Conservation (phyloP, 192 early-diverging fungal genomes). For the Umbelopsis sp. region DNA sequence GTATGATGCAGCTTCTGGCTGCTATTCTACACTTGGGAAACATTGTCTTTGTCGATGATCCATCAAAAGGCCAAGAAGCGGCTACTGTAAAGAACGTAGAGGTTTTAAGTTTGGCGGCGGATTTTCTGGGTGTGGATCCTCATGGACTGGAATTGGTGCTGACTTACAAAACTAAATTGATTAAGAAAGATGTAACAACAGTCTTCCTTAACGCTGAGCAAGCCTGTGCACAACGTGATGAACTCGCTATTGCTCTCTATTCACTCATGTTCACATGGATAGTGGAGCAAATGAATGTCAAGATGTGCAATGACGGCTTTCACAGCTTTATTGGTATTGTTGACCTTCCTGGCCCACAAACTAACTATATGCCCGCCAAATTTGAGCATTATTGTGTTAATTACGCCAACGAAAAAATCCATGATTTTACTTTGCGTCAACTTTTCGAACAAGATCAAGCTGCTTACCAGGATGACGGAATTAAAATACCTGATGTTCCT, state of each 20-base stretch:
- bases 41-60: constrained; percentile 74
- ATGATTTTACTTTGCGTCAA: constrained; percentile 71
- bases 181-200: constrained; percentile 82
- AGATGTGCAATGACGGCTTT: constrained; percentile 70
- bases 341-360: constrained; percentile 83
- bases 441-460: constrained; percentile 70
- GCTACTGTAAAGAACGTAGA: constrained; percentile 78
- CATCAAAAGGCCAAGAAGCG: constrained; percentile 70
- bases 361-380: constrained; percentile 46
- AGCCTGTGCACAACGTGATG: constrained; percentile 73
- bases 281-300: constrained; percentile 82
- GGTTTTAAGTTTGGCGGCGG: constrained; percentile 74
- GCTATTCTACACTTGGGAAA: constrained; percentile 90
- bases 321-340: constrained; percentile 82
- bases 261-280: constrained; percentile 86
- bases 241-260: constrained; percentile 75
- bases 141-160: constrained; percentile 75
- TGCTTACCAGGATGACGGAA: constrained; percentile 65
- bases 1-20: constrained; percentile 84
- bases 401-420: constrained; percentile 88
- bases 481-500: constrained; percentile 54
- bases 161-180: constrained; percentile 80
- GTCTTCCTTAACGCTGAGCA: constrained; percentile 75
- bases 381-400: constrained; percentile 77
- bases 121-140: constrained; percentile 79